Conservation (phyloP, 2,329 filamentous ascomycete genomes). For the Pezicula radicicola region DNA sequence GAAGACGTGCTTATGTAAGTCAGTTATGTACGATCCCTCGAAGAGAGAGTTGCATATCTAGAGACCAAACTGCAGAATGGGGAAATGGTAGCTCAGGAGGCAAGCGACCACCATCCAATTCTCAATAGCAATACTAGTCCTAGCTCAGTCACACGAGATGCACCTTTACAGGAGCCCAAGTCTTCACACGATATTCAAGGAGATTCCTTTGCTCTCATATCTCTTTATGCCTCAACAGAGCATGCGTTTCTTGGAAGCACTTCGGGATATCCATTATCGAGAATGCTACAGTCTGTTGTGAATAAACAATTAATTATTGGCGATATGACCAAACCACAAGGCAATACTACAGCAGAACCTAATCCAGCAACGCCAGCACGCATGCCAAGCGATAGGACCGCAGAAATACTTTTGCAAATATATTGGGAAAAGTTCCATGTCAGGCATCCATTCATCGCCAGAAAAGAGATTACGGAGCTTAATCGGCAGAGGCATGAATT, state of each 20-base stretch:
- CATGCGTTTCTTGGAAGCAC: conserved; percentile 1
- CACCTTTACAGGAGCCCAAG: not conserved
- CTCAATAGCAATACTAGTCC: not conserved
- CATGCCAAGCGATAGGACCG: not conserved
- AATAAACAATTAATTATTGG: conserved; percentile 1
- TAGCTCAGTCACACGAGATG: not conserved
- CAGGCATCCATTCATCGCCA: not conserved
- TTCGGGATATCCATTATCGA: not conserved
- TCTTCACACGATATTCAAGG: not conserved
- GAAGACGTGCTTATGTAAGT: not conserved
- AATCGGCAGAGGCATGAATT: not conserved
- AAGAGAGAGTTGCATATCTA: not conserved
- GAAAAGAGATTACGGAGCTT: not conserved
- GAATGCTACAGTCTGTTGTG: not conserved
- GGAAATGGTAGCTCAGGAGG: not conserved
- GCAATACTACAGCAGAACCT: not conserved
- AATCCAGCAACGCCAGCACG: not conserved
- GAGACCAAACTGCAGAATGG: not conserved
- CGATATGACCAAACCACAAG: not conserved
- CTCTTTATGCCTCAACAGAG: not conserved
- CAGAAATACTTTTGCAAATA: not conserved
- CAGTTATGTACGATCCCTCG: not conserved
- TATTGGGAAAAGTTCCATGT: conserved; percentile 1
- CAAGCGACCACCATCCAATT: not conserved
- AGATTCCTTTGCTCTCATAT: not conserved